Conservation (phyloP, 306 rosid genomes). For the Trifolium fragiferum region DNA sequence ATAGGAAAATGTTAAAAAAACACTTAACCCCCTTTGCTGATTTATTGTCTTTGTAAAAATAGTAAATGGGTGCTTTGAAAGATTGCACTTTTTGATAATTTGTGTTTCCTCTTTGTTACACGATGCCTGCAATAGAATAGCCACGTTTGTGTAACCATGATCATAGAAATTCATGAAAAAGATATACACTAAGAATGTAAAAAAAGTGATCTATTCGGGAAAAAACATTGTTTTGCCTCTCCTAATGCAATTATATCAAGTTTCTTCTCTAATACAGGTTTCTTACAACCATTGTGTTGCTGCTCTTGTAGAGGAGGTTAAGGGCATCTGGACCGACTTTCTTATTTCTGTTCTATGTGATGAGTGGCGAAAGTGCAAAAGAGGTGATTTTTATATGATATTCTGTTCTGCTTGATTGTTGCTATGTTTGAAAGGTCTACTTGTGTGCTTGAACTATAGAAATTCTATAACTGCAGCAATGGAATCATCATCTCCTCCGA, state of each 20-base stretch:
- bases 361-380: conserved; percentile 91
- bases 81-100: conserved; percentile 26
- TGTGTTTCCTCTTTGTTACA: conserved; percentile 1
- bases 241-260: conserved; percentile 26
- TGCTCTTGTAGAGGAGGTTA: conserved; percentile 70
- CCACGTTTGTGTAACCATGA: not conserved
- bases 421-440: conserved; percentile 24
- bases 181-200: not conserved
- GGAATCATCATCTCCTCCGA: conserved; percentile 84
- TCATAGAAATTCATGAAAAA: conserved; percentile 12
- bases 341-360: conserved; percentile 68
- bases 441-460: conserved; percentile 41
- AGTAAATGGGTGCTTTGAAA: conserved; percentile 24
- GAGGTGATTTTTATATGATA: conserved; percentile 61
- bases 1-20: conserved; percentile 18
- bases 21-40: not conserved
- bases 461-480: conserved; percentile 64
- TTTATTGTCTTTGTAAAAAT: not conserved
- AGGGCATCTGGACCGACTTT: conserved; percentile 84
- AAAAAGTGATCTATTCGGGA: not conserved
- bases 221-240: conserved; percentile 10
- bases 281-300: conserved; percentile 67
- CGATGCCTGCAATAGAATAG: too few species aligned
- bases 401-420: conserved; percentile 31
- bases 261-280: conserved; percentile 56